These are phyloP conservation scores for Multifurca ochricompacta DNA, from an alignment of 768 basidiomycete species.

Conservation along the genomic window DNA sequence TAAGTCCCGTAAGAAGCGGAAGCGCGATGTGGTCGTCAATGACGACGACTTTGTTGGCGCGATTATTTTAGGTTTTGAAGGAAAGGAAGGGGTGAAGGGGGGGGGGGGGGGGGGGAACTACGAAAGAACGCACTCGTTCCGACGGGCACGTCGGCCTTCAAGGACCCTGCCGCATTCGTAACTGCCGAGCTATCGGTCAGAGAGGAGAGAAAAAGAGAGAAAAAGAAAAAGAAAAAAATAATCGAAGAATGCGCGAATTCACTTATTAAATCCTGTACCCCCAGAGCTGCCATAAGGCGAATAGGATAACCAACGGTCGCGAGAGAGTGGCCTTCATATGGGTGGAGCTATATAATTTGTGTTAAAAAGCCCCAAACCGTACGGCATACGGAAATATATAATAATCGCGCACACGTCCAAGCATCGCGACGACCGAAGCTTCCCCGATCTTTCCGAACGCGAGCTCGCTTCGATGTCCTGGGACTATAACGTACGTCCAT, in stretches of 20 bases:
- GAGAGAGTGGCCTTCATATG: conserved; percentile 76
- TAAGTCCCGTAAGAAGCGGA: conserved; percentile 68
- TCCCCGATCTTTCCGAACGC: conserved; percentile 73
- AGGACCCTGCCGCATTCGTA: conserved; percentile 81
- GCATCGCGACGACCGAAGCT: conserved; percentile 84
- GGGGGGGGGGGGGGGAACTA: not conserved
- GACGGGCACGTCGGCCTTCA: conserved; percentile 64
- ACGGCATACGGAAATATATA: too few species aligned
- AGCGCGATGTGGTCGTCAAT: conserved; percentile 80
- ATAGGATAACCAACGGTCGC: conserved; percentile 70
- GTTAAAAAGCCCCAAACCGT: not conserved
- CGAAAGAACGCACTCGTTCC: conserved; percentile 58
- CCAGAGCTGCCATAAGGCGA: conserved; percentile 68
- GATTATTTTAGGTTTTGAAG: not conserved
- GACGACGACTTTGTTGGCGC: conserved; percentile 54
- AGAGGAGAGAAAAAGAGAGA: not conserved
- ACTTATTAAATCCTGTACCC: conserved; percentile 72
- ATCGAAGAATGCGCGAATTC: conserved; percentile 23
- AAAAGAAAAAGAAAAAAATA: not conserved
- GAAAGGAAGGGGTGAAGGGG: not conserved
- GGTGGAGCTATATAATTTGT: conserved; percentile 52
- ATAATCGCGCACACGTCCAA: conserved; percentile 82
- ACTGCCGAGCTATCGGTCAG: conserved; percentile 36
- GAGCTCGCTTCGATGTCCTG: conserved; percentile 72
- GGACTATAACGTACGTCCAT: conserved; percentile 37